phyloP scores from a whole-genome alignment of 208 protist genomes.

The Blastocrithidia nonstop region DNA sequence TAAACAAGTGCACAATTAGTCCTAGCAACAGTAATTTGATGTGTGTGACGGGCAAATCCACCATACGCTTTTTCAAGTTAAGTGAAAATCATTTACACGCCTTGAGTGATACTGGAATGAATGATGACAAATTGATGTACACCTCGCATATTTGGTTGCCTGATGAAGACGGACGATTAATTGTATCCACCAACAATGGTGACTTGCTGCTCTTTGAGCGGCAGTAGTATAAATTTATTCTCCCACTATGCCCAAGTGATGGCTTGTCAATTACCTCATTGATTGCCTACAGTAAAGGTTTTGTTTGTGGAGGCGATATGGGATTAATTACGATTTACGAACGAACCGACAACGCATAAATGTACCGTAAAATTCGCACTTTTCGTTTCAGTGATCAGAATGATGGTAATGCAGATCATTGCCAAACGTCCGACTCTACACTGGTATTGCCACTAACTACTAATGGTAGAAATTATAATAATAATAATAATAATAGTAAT shows the following conservation, averaged over 20 bases:
- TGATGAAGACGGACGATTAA: constrained; percentile 61
- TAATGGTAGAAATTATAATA: background rate
- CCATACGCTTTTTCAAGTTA: constrained; percentile 82
- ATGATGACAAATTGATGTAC: constrained; percentile 75
- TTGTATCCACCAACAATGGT: constrained; percentile 87
- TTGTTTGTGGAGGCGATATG: constrained; percentile 89
- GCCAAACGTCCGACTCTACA: constrained; percentile 4
- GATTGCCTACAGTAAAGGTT: constrained; percentile 85
- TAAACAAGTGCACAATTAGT: constrained; percentile 86
- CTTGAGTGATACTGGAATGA: constrained; percentile 34
- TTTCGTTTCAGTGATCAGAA: constrained; percentile 76
- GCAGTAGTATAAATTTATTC: constrained; percentile 70
- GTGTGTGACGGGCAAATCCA: constrained; percentile 83
- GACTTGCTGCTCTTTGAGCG: constrained; percentile 90
- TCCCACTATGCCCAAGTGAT: constrained; percentile 77
- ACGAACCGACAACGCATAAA: constrained; percentile 79
- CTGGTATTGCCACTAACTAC: constrained; percentile 11
- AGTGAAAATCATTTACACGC: constrained; percentile 51
- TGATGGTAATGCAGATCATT: constrained; percentile 5
- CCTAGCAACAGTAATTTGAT: constrained; percentile 77
- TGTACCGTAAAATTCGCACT: constrained; percentile 89
- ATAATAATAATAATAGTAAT: background rate
- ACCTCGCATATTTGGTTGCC: constrained; percentile 88
- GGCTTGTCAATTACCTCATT: constrained; percentile 80
- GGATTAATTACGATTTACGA: constrained; percentile 91